These are phyloP conservation scores for Fusarium agapanthi DNA, from an alignment of 2,329 filamentous ascomycete genomes.

Conservation along the genomic window DNA sequence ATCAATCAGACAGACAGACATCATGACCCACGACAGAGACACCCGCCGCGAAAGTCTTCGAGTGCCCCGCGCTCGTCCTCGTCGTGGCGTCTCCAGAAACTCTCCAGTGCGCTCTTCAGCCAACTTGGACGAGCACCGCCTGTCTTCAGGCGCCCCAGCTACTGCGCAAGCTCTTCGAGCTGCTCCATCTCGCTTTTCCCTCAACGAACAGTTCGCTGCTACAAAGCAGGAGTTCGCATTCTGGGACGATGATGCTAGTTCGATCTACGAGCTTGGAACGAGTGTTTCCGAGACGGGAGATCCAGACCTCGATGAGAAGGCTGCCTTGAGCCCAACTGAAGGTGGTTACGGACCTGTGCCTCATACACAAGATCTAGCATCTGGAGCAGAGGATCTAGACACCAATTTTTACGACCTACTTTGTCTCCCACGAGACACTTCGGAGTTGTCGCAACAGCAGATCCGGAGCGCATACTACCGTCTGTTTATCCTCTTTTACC, in stretches of 20 bases:
- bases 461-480: constrained; percentile 57
- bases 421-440: constrained; percentile 50
- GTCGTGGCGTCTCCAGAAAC: constrained; percentile 23
- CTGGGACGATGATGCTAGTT: constrained; percentile 58
- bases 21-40: constrained; percentile 39
- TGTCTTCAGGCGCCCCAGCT: constrained; percentile 19
- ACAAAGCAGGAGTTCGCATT: constrained; percentile 58
- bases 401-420: constrained; percentile 56
- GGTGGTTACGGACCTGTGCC: background rate
- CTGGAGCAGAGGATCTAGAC: constrained; percentile 17
- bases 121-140: constrained; percentile 34
- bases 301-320: constrained; percentile 24
- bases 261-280: constrained; percentile 49
- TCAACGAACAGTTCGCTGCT: constrained; percentile 58
- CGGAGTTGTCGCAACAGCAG: constrained; percentile 43
- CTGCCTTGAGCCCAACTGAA: constrained; percentile 18
- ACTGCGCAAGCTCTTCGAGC: constrained; percentile 45
- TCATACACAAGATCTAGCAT: background rate
- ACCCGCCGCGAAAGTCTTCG: constrained; percentile 43
- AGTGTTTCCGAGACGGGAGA: constrained; percentile 35
- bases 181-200: constrained; percentile 55
- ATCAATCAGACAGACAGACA: constrained; percentile 3
- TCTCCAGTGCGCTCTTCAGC: constrained; percentile 41
- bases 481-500: constrained; percentile 55
- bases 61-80: constrained; percentile 39